Conservation (phyloP, 2,329 filamentous ascomycete genomes). For the Colletotrichum plurivorum region DNA sequence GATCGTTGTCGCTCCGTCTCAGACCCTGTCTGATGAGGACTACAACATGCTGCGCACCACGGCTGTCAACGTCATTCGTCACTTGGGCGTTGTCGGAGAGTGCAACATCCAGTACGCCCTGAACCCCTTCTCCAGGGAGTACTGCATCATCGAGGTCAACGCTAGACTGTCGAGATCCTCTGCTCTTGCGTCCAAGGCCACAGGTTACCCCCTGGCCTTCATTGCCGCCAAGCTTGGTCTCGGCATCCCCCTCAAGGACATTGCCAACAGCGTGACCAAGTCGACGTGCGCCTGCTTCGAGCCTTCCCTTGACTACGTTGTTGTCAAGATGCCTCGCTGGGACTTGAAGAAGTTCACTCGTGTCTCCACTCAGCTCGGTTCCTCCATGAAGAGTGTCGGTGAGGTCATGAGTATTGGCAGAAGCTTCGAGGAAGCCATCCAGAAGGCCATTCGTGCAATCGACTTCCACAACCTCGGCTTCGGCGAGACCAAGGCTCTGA, state of each 20-base stretch:
- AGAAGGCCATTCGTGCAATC: slow-evolving; percentile 96
- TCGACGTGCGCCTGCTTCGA: slow-evolving; percentile 98
- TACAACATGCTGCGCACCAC: slow-evolving; percentile 99
- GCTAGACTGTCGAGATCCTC: slow-evolving; percentile 96
- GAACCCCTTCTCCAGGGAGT: slow-evolving; percentile 94
- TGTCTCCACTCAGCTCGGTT: slow-evolving; percentile 94
- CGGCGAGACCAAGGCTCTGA: slow-evolving; percentile 90
- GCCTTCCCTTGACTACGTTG: slow-evolving; percentile 96
- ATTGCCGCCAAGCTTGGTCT: slow-evolving; percentile 97
- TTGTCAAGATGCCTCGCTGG: slow-evolving; percentile 99
- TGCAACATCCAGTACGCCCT: slow-evolving; percentile 99
- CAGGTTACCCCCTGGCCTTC: slow-evolving; percentile 95
- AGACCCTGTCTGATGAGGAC: slow-evolving; percentile 96
- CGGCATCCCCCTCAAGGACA: slow-evolving; percentile 94
- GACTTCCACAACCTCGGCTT: slow-evolving; percentile 97
- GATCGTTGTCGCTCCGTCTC: slow-evolving; percentile 96
- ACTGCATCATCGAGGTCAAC: slow-evolving; percentile 99
- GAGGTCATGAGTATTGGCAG: slow-evolving; percentile 99
- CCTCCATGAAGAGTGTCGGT: slow-evolving; percentile 99
- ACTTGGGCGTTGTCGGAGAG: slow-evolving; percentile 96
- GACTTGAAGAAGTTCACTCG: slow-evolving; percentile 99
- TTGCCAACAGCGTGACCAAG: slow-evolving; percentile 95
- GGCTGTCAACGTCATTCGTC: slow-evolving; percentile 95
- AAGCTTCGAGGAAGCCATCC: slow-evolving; percentile 97
- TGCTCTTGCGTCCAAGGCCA: slow-evolving; percentile 95